Evolutionary conservation across 257 asterid genomes (phyloP).

Genomic region (Gentiana straminea): DNA sequence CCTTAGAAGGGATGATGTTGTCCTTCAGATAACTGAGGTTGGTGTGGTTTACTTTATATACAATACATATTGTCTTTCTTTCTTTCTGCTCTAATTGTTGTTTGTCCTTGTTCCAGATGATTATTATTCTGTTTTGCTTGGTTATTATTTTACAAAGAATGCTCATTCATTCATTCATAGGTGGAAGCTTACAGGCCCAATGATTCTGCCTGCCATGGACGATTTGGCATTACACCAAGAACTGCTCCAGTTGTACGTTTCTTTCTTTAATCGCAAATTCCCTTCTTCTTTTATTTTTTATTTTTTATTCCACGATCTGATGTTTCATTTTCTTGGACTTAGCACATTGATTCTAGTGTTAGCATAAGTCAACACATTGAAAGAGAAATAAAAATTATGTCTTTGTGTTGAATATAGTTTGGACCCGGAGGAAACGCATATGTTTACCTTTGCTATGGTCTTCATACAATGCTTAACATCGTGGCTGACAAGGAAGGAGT

Average conservation of each 20-base stretch:
- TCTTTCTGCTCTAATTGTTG: too few species aligned
- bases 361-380: too few species aligned
- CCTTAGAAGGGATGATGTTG: slow-evolving; percentile 68
- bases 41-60: background rate
- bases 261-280: background rate
- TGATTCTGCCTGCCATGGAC: slow-evolving; percentile 94
- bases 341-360: too few species aligned
- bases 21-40: slow-evolving; percentile 92
- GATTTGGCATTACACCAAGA: slow-evolving; percentile 85
- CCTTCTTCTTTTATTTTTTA: background rate
- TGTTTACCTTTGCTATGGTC: slow-evolving; percentile 85
- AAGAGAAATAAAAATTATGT: too few species aligned
- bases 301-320: too few species aligned
- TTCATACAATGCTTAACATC: slow-evolving; percentile 83
- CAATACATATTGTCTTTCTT: too few species aligned
- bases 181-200: slow-evolving; percentile 94
- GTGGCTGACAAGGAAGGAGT: slow-evolving; percentile 85
- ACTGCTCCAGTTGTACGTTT: slow-evolving; percentile 87
- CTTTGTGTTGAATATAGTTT: slow-evolving; percentile 34
- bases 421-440: slow-evolving; percentile 95
- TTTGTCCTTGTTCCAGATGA: background rate
- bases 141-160: too few species aligned
- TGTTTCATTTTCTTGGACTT: too few species aligned
- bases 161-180: slow-evolving; percentile 17
- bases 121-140: slow-evolving; percentile 80